Percentiles rank a stretch among this genome's conserved stretches.
These are phyloP conservation scores for Vaccinium vitisidaea DNA, from an alignment of 148 eudicot genomes.

Conservation along the genomic window DNA sequence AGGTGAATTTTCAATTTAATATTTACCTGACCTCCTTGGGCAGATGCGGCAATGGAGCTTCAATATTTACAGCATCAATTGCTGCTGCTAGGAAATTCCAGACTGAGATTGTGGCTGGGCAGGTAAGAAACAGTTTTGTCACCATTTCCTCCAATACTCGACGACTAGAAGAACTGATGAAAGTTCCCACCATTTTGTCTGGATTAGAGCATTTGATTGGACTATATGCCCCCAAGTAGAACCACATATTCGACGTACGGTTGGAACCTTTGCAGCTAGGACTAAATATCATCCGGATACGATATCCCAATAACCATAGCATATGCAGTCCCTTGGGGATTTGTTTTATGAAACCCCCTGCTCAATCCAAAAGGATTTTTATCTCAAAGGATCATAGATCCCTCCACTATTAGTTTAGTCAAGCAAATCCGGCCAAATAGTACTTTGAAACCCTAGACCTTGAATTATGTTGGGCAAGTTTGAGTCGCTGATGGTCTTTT, in stretches of 20 bases:
- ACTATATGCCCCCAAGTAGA: background rate
- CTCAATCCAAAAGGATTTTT: background rate
- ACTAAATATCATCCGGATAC: background rate
- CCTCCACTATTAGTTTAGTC: no score
- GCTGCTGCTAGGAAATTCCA: conserved; percentile 65
- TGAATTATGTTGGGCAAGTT: background rate
- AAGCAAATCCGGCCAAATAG: background rate
- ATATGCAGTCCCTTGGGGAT: background rate
- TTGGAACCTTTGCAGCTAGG: background rate
- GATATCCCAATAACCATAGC: background rate
- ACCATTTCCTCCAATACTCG: background rate
- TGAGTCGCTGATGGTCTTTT: background rate
- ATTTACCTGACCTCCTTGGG: conserved; percentile 16
- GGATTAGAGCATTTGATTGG: background rate
- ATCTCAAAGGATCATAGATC: background rate
- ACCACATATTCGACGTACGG: background rate
- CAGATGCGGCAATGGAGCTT: conserved; percentile 60
- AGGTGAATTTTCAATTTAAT: background rate
- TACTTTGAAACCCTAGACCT: background rate
- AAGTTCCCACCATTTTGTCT: background rate
- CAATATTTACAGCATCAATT: conserved; percentile 60
- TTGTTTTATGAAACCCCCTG: background rate
- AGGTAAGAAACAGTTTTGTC: conserved; percentile 33
- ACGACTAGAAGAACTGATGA: background rate
- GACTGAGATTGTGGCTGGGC: conserved; percentile 54